Percentiles rank a stretch among this genome's conserved stretches.
phyloP scores from a whole-genome alignment of 2,329 filamentous ascomycete genomes.

The Clarireedia paspali region DNA sequence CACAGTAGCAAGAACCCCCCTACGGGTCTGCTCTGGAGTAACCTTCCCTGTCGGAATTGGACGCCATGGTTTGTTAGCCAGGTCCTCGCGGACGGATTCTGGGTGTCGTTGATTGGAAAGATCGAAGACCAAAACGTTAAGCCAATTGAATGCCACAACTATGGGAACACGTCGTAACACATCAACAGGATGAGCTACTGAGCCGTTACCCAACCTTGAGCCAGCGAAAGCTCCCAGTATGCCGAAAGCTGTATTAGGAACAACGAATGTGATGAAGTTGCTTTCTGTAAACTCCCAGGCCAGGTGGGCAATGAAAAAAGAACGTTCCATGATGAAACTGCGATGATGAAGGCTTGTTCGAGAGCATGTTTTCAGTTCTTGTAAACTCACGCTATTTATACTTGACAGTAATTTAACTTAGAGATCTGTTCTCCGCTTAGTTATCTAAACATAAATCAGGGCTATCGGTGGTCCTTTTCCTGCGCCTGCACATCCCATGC shows the following conservation, averaged over 20 bases:
- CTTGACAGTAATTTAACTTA: no score
- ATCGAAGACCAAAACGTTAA: slow-evolving; percentile 25
- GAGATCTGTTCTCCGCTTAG: no score
- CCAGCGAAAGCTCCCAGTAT: neutral
- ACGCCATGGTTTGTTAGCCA: slow-evolving; percentile 29
- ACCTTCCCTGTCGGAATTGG: slow-evolving; percentile 26
- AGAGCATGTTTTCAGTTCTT: no score
- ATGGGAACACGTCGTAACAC: slow-evolving; percentile 1
- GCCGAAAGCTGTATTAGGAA: neutral
- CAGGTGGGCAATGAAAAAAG: neutral
- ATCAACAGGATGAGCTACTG: neutral
- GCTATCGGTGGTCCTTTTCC: no score
- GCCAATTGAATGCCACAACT: slow-evolving; percentile 12
- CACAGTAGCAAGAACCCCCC: neutral
- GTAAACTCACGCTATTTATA: no score
- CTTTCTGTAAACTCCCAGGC: neutral
- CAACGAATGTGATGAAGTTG: neutral
- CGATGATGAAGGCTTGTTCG: no score
- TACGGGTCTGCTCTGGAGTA: slow-evolving; percentile 5
- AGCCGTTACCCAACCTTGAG: neutral
- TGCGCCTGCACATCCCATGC: no score
- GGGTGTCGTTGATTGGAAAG: slow-evolving; percentile 25
- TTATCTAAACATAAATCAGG: no score
- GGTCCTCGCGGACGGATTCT: slow-evolving; percentile 25
- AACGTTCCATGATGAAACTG: no score